Evolutionary conservation across 140 eudicot species (phyloP).

Genomic region (Senecio squalidus): DNA sequence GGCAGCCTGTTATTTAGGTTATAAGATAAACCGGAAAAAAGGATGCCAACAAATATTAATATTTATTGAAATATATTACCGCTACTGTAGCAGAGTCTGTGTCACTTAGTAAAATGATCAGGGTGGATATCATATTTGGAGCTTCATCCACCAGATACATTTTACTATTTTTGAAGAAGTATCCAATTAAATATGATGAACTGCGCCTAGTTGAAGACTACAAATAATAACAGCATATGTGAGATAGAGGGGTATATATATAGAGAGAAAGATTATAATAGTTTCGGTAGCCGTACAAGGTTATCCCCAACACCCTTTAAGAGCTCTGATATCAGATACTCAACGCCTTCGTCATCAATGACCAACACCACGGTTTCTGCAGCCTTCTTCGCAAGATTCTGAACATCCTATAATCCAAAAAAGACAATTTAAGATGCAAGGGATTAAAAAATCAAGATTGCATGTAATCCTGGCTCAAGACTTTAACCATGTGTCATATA

Average conservation of each 20-base stretch:
- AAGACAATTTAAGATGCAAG: constrained; percentile 11
- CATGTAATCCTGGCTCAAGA: not conserved
- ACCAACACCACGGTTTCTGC: constrained; percentile 96
- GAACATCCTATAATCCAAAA: constrained; percentile 53
- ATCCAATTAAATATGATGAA: constrained; percentile 83
- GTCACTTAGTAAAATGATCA: constrained; percentile 84
- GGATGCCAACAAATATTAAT: not conserved
- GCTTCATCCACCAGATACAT: constrained; percentile 93
- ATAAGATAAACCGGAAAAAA: not conserved
- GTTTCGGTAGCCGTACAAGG: constrained; percentile 38
- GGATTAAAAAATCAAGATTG: constrained; percentile 5
- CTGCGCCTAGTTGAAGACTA: constrained; percentile 83
- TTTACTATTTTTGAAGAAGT: constrained; percentile 90
- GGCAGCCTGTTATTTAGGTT: constrained; percentile 54
- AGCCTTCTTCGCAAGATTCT: constrained; percentile 78
- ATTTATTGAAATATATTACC: constrained; percentile 38
- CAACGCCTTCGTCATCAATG: constrained; percentile 94
- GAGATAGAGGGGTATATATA: not conserved
- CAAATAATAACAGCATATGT: constrained; percentile 18
- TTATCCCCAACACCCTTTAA: constrained; percentile 81
- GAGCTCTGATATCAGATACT: constrained; percentile 73
- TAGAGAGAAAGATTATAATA: not conserved
- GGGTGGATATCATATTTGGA: constrained; percentile 83
- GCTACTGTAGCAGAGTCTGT: constrained; percentile 68
- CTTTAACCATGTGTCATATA: not conserved